These are phyloP conservation scores for Ananas comosus DNA, from an alignment of 176 grass and related monocot genomes.

Conservation along the genomic window DNA sequence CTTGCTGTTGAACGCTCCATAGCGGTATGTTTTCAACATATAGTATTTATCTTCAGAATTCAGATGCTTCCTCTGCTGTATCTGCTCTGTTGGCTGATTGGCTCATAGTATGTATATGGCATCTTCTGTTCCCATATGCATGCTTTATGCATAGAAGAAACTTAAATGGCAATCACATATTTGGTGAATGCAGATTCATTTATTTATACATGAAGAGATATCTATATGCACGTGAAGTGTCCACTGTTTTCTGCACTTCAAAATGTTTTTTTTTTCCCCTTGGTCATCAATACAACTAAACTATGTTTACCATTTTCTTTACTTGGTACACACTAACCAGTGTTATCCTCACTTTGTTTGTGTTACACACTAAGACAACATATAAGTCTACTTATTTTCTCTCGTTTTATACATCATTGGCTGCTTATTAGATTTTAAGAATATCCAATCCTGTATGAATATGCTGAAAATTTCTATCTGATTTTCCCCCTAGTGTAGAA, in stretches of 20 bases:
- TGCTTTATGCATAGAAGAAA: background rate
- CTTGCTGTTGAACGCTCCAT: conserved; percentile 92
- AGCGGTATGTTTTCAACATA: conserved; percentile 58
- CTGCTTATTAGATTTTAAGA: background rate
- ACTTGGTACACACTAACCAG: background rate
- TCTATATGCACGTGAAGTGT: background rate
- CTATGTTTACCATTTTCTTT: background rate
- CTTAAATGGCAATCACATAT: background rate
- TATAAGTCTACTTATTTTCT: background rate
- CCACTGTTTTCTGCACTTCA: background rate
- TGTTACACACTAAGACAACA: background rate
- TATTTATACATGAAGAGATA: background rate
- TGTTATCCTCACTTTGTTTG: background rate
- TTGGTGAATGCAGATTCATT: background rate
- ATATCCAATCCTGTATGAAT: background rate
- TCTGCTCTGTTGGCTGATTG: background rate
- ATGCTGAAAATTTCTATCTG: background rate
- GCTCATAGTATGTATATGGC: background rate
- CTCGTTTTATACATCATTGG: background rate
- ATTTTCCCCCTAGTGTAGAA: background rate
- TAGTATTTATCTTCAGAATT: conserved; percentile 9
- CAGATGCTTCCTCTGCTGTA: background rate
- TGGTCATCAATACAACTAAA: background rate
- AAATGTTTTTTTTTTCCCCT: background rate
- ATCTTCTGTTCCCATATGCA: background rate